phyloP scores from a whole-genome alignment of 2,329 filamentous ascomycete species.

The Colletotrichum echinochloae region DNA sequence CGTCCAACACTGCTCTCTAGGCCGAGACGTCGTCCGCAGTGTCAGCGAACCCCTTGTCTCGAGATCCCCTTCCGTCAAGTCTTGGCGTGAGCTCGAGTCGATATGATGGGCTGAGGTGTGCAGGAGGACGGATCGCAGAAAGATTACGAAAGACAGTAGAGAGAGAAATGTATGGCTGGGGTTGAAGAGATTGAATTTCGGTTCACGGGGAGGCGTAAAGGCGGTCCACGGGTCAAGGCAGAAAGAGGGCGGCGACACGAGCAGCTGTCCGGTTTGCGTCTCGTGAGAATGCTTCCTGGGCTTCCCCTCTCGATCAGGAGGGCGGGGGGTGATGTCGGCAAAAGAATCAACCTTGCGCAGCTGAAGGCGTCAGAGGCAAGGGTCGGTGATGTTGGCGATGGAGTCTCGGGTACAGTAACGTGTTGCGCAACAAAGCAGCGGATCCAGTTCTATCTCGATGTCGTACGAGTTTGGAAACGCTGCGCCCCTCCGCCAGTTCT shows the following conservation, averaged over 20 bases:
- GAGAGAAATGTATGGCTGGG: not conserved
- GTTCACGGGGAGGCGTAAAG: constrained; percentile 18
- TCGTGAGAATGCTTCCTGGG: not conserved
- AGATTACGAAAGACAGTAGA: not conserved
- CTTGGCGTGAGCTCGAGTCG: not conserved
- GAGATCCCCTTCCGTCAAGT: not conserved
- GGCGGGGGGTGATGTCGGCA: not conserved
- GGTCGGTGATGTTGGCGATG: not conserved
- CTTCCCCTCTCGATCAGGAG: not conserved
- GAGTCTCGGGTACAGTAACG: not conserved
- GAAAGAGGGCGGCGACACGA: not conserved
- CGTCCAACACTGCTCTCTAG: not conserved
- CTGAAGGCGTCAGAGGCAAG: not conserved
- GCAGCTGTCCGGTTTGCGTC: constrained; percentile 1
- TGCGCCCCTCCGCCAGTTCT: constrained; percentile 13
- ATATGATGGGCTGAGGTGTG: not conserved
- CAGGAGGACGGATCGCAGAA: not conserved
- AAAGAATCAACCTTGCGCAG: constrained; percentile 10
- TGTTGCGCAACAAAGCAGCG: not conserved
- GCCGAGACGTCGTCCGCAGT: not conserved
- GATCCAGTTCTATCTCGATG: not conserved
- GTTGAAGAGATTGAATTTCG: not conserved
- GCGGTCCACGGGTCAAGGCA: not conserved
- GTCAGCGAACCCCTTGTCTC: not conserved
- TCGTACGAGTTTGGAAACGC: constrained; percentile 14